A percentile compares a stretch with the other conserved stretches of the same genome.
Evolutionary conservation across 2,329 filamentous ascomycete genomes (phyloP).

Genomic region (Colletotrichum trifolii): DNA sequence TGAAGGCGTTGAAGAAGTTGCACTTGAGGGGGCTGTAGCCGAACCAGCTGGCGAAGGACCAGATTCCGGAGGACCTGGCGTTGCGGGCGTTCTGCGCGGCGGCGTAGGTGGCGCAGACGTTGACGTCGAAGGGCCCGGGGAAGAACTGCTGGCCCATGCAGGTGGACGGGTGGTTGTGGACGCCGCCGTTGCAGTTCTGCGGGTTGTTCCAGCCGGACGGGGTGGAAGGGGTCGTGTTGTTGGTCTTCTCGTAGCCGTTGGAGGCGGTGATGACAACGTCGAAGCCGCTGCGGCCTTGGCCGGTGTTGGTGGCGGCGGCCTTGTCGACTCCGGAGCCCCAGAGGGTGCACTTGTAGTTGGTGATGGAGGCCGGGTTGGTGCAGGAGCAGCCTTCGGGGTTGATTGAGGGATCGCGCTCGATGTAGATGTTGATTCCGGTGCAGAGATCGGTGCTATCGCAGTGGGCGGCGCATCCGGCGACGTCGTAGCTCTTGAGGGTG

Average conservation of each 20-base stretch:
- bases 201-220: slow-evolving; percentile 34
- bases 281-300: slow-evolving; percentile 30
- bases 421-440: slow-evolving; percentile 34
- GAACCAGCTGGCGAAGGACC: slow-evolving; percentile 14
- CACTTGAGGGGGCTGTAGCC: slow-evolving; percentile 32
- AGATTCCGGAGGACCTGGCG: slow-evolving; percentile 18
- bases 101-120: slow-evolving; percentile 29
- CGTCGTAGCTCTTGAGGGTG: slow-evolving; percentile 30
- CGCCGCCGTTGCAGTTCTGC: slow-evolving; percentile 13
- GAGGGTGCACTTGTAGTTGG: slow-evolving; percentile 35
- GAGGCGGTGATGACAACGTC: slow-evolving; percentile 35
- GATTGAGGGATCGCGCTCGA: slow-evolving; percentile 35
- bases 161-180: slow-evolving; percentile 28
- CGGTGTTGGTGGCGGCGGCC: slow-evolving; percentile 34
- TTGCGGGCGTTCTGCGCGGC: slow-evolving; percentile 28
- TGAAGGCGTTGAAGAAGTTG: slow-evolving; percentile 37
- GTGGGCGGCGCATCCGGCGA: slow-evolving; percentile 15
- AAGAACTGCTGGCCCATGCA: slow-evolving; percentile 35
- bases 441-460: slow-evolving; percentile 27
- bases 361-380: slow-evolving; percentile 27
- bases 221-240: slow-evolving; percentile 20
- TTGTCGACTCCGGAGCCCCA: slow-evolving; percentile 32
- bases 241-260: slow-evolving; percentile 38
- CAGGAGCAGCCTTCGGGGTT: slow-evolving; percentile 28
- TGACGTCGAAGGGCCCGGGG: slow-evolving; percentile 28